Conservation (phyloP, 2,329 filamentous ascomycete species). For the Penicillium sp. region DNA sequence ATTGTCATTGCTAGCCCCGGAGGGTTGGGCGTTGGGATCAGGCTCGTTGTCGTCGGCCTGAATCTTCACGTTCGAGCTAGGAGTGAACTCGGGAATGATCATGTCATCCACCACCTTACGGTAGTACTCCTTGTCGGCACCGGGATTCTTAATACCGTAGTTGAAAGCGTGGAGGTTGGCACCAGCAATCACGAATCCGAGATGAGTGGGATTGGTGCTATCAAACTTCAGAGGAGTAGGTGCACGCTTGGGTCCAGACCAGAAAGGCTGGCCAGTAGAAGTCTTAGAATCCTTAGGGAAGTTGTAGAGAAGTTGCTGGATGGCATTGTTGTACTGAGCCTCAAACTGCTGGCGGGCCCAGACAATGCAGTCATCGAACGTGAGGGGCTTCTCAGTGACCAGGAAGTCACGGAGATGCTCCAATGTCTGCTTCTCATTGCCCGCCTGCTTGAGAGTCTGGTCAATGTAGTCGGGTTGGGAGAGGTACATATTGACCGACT, state of each 20-base stretch:
- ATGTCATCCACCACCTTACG: constrained; percentile 81
- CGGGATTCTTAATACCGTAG: constrained; percentile 90
- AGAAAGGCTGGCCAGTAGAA: constrained; percentile 87
- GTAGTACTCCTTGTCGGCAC: constrained; percentile 70
- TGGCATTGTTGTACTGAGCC: constrained; percentile 94
- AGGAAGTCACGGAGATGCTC: constrained; percentile 89
- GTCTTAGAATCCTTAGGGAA: constrained; percentile 94
- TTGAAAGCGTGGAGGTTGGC: constrained; percentile 97
- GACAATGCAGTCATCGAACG: constrained; percentile 93
- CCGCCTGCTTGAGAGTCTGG: constrained; percentile 83
- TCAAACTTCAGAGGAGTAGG: constrained; percentile 92
- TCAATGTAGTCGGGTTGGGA: constrained; percentile 89
- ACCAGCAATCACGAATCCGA: constrained; percentile 81
- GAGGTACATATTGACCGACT: constrained; percentile 92
- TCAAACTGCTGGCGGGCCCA: constrained; percentile 96
- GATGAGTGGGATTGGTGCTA: constrained; percentile 78
- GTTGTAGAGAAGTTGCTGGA: constrained; percentile 92
- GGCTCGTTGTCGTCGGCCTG: constrained; percentile 95
- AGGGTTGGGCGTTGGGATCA: constrained; percentile 74
- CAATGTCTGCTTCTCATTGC: constrained; percentile 90
- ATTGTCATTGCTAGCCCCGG: constrained; percentile 65
- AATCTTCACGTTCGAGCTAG: constrained; percentile 89
- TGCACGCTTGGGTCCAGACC: constrained; percentile 97
- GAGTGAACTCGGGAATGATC: constrained; percentile 93
- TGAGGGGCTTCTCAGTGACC: constrained; percentile 86